These are phyloP conservation scores for Spizellomyces punctatus DNA, from an alignment of 192 early-diverging fungal genomes.

Conservation along the genomic window DNA sequence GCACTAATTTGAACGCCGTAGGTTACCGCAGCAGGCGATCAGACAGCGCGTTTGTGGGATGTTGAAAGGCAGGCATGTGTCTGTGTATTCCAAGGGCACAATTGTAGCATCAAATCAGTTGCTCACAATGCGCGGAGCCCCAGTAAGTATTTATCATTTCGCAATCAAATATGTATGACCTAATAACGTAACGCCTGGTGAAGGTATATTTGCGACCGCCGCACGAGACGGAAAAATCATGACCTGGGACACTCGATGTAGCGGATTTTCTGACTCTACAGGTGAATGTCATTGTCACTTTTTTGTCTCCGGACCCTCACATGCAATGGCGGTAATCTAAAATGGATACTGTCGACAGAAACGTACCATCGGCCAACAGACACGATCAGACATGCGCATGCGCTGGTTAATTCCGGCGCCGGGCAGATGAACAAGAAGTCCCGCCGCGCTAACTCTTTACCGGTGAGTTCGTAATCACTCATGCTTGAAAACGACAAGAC, in stretches of 20 bases:
- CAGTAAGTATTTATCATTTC: constrained; percentile 46
- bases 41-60: constrained; percentile 74
- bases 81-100: constrained; percentile 66
- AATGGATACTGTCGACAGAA: no score
- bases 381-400: constrained; percentile 52
- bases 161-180: background rate
- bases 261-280: constrained; percentile 30
- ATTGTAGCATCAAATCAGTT: constrained; percentile 70
- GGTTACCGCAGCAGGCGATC: constrained; percentile 76
- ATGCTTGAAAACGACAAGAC: no score
- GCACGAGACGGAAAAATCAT: constrained; percentile 74
- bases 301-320: no score
- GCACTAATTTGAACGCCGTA: constrained; percentile 28
- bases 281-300: no score
- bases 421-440: constrained; percentile 14
- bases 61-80: constrained; percentile 60
- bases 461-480: background rate
- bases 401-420: background rate
- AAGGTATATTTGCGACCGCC: constrained; percentile 69
- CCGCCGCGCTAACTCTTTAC: background rate
- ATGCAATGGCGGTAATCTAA: no score
- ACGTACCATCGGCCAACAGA: constrained; percentile 42
- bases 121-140: constrained; percentile 59
- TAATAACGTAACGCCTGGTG: background rate
- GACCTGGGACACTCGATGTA: constrained; percentile 78